Base-by-base conservation (phyloP, 352 stramenopile species). In the Phytophthora fragariaefolia region DNA sequence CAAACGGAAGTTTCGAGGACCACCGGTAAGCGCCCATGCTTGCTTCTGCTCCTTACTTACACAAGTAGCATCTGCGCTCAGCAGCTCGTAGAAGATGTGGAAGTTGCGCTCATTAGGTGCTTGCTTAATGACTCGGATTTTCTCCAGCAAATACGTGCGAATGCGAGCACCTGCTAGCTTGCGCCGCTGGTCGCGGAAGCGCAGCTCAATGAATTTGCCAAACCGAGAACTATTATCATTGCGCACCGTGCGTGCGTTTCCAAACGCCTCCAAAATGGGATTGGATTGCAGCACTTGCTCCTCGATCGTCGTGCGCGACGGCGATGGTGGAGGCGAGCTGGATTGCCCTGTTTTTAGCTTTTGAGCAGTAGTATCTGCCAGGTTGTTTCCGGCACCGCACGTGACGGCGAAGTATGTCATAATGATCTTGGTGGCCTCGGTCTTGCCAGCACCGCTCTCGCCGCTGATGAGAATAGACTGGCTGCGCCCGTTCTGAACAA, bases 61-160 rank as follows among this genome's bases (percentile, higher is more conserved):
- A 30, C 52, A 69, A 26, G 51, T 63, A 4, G 58, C 61, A 8
- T 71, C 66, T 47, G 79, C 77, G 15, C 79, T 76, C 32, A 92
- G 57, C 26, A 97, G 80, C 49, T 96, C 81, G 73, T 97, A 97
- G 57, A 97, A 94, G 56, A 95, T 87, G 76, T 97, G 89, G 40
- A 95, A 97, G 57, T 94, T 95, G 61, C 88, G 86, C 59, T 97
- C 89, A 47, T 89, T 63, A 1, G 63, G 47, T 2, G 80, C 79
- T 63, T 96, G 91, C 50, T 83, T 86, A 54, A 96, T 89, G 51
- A 98, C 79, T 58, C 92, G 85, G 36, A 97, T 94, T 74, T 98
- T 98, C 72, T 99, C 96, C 30, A 99, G 80, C 27, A 99, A 71
- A 57, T 98, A 99, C 27, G 87, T 97, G 65, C 87, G 85, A 54